Evolutionary conservation across 768 basidiomycete species (phyloP), one percentile per base, ranked within the genome.

Genomic region (Naematelia aurantialba): DNA sequence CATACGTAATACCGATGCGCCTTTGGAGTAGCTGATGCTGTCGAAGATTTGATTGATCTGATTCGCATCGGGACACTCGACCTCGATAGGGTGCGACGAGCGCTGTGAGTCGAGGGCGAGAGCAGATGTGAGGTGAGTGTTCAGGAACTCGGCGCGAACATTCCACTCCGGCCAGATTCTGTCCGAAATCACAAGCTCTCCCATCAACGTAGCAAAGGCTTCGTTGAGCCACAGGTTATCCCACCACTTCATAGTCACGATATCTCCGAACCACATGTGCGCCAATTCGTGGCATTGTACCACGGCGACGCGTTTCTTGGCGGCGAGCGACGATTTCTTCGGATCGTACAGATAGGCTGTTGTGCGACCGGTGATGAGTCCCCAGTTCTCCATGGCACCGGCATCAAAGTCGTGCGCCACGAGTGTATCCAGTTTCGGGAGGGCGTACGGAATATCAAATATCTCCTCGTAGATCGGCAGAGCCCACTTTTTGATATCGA

Each of bases 361-460:
- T 0, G 91, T 92, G 45, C 92, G 81, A 19, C 92, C 93, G 13
- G 88, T 93, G 72, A 96, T 96, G 57, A 94, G 79, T 25, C 89
- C 90, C 84, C 83, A 72, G 44, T 69, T 75, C 61, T 96, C 93
- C 92, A 93, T 92, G 3, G 72, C 76, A 27, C 87, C 89, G 29
- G 87, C 86, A 70, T 94, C 91, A 66, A 96, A 96, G 73, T 96
- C 92, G 53, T 83, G 83, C 3, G 85, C 91, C 82, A 60, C 89
- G 13, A 98, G 81, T 1, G 92, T 93, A 72, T 97, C 94, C 45
- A 98, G 82, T 80, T 98, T 97, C 4, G 91, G 90, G 25, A 98
- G 82, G 22, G 93, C 91, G 75, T 87, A 98, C 58, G 87, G 88
- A 63, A 97, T 86, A 65, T 93, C 86, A 72, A 97, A 97, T 56